Conservation (phyloP, 352 stramenopile genomes). For the Globisporangium mamillatum region DNA sequence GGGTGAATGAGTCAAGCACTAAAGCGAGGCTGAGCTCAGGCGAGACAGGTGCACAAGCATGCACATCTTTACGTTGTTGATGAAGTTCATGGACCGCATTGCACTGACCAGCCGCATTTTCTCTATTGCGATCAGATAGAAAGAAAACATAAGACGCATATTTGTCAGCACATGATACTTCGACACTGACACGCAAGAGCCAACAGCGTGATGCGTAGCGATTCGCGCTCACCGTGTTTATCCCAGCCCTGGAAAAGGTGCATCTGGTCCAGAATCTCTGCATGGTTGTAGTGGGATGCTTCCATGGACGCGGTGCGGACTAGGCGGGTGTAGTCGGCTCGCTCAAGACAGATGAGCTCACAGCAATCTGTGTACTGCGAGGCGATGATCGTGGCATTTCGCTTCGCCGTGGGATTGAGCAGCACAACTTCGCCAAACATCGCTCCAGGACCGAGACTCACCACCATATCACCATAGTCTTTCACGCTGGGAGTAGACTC, state of each 20-base stretch:
- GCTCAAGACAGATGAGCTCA: constrained; percentile 68
- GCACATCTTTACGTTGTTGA: constrained; percentile 43
- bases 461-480: constrained; percentile 60
- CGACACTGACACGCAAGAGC: neutral
- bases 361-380: constrained; percentile 63
- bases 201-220: too few relatives aligned
- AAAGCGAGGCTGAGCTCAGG: neutral
- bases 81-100: constrained; percentile 63
- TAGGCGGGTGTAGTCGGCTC: constrained; percentile 67
- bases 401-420: constrained; percentile 54
- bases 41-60: neutral
- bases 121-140: constrained; percentile 23
- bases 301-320: constrained; percentile 77
- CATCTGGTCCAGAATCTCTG: constrained; percentile 76
- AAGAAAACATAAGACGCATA: neutral
- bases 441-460: constrained; percentile 58
- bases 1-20: neutral
- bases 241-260: constrained; percentile 65
- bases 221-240: constrained; percentile 47
- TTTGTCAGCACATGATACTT: neutral
- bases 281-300: constrained; percentile 74
- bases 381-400: constrained; percentile 70
- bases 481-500: constrained; percentile 4
- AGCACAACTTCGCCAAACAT: constrained; percentile 81
- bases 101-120: constrained; percentile 75